Conservation (phyloP, 208 protist genomes). For the Crithidia thermophila region DNA sequence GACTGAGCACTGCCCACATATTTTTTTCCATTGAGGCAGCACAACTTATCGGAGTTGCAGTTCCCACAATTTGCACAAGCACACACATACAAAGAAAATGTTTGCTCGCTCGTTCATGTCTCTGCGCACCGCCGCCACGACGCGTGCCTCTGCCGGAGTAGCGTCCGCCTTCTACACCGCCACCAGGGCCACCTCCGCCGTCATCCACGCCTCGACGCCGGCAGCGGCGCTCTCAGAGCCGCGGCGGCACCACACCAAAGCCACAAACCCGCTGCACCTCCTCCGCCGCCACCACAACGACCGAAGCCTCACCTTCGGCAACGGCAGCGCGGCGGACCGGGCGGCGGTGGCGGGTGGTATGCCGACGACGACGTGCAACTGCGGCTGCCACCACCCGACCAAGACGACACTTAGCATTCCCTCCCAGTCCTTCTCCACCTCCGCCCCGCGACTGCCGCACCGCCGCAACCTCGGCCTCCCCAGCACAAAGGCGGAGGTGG, state of each 20-base stretch:
- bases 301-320: background rate
- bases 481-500: background rate
- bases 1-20: background rate
- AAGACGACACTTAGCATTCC: slow-evolving; percentile 19
- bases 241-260: slow-evolving; percentile 9
- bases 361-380: slow-evolving; percentile 25
- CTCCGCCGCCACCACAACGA: slow-evolving; percentile 19
- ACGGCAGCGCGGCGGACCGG: slow-evolving; percentile 13
- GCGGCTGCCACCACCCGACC: slow-evolving; percentile 30
- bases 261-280: slow-evolving; percentile 27
- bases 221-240: background rate
- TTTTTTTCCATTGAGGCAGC: background rate
- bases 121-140: background rate
- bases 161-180: no score
- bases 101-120: background rate
- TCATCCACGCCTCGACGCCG: background rate
- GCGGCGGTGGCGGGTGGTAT: background rate
- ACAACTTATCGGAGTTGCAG: background rate
- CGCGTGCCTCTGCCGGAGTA: background rate
- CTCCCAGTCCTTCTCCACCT: slow-evolving; percentile 24
- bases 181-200: background rate
- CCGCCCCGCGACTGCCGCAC: slow-evolving; percentile 3
- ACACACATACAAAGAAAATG: slow-evolving; percentile 3
- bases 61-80: background rate
- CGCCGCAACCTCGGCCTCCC: background rate